These are phyloP conservation scores for Sindora glabra DNA, from an alignment of 306 rosid genomes.

Conservation along the genomic window DNA sequence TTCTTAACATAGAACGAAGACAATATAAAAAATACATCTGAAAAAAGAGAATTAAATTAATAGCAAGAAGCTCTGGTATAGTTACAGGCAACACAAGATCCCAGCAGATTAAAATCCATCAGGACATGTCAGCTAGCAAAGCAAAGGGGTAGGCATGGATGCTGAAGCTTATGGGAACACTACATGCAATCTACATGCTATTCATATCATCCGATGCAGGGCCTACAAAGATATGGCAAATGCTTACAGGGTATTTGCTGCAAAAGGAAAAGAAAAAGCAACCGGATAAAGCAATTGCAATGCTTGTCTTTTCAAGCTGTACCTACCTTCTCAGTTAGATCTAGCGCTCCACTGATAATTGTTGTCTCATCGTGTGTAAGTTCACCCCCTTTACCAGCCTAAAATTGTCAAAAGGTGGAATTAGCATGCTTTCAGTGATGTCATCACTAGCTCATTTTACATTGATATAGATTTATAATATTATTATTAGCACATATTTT, in stretches of 20 bases:
- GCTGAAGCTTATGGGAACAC: background rate
- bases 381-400: constrained; percentile 99
- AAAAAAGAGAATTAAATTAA: no score
- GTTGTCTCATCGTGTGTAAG: constrained; percentile 94
- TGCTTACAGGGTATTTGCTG: background rate
- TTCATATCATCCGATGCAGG: background rate
- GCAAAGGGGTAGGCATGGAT: background rate
- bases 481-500: background rate
- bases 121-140: constrained; percentile 3
- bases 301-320: constrained; percentile 1
- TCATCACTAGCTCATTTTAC: background rate
- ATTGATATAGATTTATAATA: background rate
- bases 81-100: constrained; percentile 5
- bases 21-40: background rate
- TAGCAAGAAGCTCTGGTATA: background rate
- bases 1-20: background rate
- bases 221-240: background rate
- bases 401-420: constrained; percentile 12
- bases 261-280: background rate
- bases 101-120: background rate
- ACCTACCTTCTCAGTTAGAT: constrained; percentile 78
- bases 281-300: background rate
- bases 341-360: constrained; percentile 91
- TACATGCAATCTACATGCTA: background rate
- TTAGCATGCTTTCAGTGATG: background rate